A percentile compares a stretch with the other conserved stretches of the same genome.
Conservation (phyloP, 192 early-diverging fungal species). For the Powellomyces hirtus region DNA sequence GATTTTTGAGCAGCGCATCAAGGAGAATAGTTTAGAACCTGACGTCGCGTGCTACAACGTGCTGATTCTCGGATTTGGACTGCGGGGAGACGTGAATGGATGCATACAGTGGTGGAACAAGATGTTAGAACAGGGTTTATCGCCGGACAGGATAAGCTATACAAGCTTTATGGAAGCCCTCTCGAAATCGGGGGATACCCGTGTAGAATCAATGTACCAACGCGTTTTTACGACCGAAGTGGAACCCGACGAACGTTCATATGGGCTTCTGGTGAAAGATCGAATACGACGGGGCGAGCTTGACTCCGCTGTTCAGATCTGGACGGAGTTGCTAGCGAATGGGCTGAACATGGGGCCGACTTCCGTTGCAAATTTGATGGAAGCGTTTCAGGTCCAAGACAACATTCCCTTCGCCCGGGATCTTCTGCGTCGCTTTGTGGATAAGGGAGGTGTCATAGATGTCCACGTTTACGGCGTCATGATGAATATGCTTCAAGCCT, state of each 20-base stretch:
- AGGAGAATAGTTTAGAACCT: neutral
- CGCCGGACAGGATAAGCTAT: conserved; percentile 18
- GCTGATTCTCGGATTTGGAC: conserved; percentile 10
- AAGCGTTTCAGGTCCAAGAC: neutral
- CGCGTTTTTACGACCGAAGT: conserved; percentile 24
- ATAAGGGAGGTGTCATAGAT: neutral
- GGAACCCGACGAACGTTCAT: conserved; percentile 7
- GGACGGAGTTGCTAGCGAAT: neutral
- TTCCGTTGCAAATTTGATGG: neutral
- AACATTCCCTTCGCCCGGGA: neutral
- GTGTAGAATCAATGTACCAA: conserved; percentile 8
- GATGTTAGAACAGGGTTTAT: neutral
- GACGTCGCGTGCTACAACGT: conserved; percentile 14
- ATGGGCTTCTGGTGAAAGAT: conserved; percentile 4
- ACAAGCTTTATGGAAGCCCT: conserved; percentile 17
- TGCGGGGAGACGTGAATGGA: neutral
- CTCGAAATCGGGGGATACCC: neutral
- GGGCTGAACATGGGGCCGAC: neutral
- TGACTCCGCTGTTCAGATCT: neutral
- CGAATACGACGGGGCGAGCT: conserved; percentile 3
- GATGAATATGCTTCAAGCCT: neutral
- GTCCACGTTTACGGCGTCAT: neutral
- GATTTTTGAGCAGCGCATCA: conserved; percentile 4
- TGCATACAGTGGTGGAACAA: conserved; percentile 9
- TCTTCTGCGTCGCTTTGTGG: neutral